phyloP scores from a whole-genome alignment of 1,284 basidiomycete genomes.

The Leccinum pallidistipes region DNA sequence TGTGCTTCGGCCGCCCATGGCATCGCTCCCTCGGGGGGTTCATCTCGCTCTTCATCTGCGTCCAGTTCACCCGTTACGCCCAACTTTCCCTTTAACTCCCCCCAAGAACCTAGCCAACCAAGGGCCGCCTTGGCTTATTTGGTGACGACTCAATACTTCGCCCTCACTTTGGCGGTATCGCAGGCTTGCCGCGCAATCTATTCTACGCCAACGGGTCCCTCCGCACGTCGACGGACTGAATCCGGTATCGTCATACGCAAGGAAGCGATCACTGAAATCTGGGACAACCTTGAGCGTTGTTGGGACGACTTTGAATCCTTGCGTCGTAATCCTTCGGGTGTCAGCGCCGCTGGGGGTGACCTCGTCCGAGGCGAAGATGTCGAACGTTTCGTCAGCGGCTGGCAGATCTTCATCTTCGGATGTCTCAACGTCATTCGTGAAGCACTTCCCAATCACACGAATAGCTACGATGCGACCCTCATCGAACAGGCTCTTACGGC shows the following conservation, averaged over 20 bases:
- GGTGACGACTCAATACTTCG: conserved; percentile 41
- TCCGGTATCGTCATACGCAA: conserved; percentile 55
- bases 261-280: conserved; percentile 64
- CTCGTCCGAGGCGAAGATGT: conserved; percentile 55
- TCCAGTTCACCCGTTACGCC: conserved; percentile 34
- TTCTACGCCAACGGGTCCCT: conserved; percentile 68
- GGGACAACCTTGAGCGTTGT: conserved; percentile 76
- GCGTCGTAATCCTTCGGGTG: conserved; percentile 38
- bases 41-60: conserved; percentile 27
- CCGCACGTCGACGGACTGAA: conserved; percentile 58
- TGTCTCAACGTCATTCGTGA: conserved; percentile 48
- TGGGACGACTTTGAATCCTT: conserved; percentile 81
- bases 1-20: conserved; percentile 31
- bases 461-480: conserved; percentile 1
- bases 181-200: conserved; percentile 76
- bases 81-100: conserved; percentile 35
- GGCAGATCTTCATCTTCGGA: conserved; percentile 51
- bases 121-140: conserved; percentile 33
- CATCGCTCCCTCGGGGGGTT: conserved; percentile 21
- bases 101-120: conserved; percentile 32
- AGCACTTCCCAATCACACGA: conserved; percentile 17
- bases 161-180: conserved; percentile 69
- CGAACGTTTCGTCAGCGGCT: conserved; percentile 57
- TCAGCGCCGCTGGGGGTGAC: conserved; percentile 38
- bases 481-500: conserved; percentile 37